Evolutionary conservation across 441 rosid genomes (phyloP), one percentile per base, ranked within the genome.

Genomic region (Populus hybrid): DNA sequence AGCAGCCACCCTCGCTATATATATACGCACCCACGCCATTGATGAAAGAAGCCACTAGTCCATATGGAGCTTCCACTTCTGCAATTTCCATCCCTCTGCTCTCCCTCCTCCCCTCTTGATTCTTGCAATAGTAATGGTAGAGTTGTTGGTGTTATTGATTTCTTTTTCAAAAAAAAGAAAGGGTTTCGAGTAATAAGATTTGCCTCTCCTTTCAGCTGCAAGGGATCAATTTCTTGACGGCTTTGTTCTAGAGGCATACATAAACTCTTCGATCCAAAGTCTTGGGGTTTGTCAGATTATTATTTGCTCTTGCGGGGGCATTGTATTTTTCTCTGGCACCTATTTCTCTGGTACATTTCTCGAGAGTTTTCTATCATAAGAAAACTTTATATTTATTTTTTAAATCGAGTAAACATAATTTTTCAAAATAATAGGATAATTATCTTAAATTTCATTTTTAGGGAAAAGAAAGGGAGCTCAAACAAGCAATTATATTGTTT

Each of bases 121-220:
- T 53, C 1, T 40, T 53, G 14, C 1, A 1, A 1, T 53, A 2
- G 9, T 20, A 7, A 2, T 53, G 0, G 14, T 40, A 2, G 45
- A 10, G 8, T 50, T 0, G n/a, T 6, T 18, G 21, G 8, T 53
- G 1, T 6, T 40, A 4, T 7, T 42, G 26, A 7, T 45, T 26
- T 0, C 0, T 24, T 40, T 14, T 0, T 20, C 2, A 1, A 3
- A 21, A 26, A 26, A 64, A 64, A 3, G 12, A 12, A 33, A 18
- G 1, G 24, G 16, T 21, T 65, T 65, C 8, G 33, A n/a, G 36
- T 45, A 12, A 4, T 45, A 12, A 3, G 10, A 11, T 1, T 20
- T 82, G 87, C 89, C 92, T 84, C 87, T 56, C 81, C 90, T 89
- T 86, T 89, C 89, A 76, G 90, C 89, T 87, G 76, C 89, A 87